A percentile compares a stretch with the other conserved stretches of the same genome.
These are phyloP conservation scores for Oryza meridionalis DNA, from an alignment of 176 grass and related monocot species.

Conservation along the genomic window DNA sequence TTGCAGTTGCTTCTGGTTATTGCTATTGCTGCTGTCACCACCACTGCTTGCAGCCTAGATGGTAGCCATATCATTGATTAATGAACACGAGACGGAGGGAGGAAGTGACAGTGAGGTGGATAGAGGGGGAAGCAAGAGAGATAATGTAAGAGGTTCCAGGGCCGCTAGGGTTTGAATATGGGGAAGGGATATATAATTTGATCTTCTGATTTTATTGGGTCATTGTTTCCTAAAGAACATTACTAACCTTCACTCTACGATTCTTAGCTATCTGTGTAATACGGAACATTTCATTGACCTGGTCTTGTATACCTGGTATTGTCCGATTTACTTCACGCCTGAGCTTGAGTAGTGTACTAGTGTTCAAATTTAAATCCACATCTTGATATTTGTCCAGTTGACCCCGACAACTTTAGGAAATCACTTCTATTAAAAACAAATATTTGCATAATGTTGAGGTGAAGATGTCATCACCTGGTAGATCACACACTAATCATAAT, in stretches of 20 bases:
- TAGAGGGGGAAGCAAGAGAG: not conserved
- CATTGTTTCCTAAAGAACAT: not conserved
- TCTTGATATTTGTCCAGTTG: conserved; percentile 5
- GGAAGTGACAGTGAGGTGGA: not conserved
- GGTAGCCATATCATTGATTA: not conserved
- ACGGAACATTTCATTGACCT: not conserved
- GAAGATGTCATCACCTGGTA: not conserved
- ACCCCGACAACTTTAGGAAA: not conserved
- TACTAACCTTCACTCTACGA: not conserved
- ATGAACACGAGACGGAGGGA: not conserved
- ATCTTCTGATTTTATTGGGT: not conserved
- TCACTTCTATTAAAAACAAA: not conserved
- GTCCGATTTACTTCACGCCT: not conserved
- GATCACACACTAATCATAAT: not conserved
- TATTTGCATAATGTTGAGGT: not conserved
- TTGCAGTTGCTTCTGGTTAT: not conserved
- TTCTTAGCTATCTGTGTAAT: not conserved
- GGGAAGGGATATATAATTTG: not conserved
- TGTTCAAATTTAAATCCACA: conserved; percentile 19
- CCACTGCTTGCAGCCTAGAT: not conserved
- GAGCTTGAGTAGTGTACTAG: not conserved
- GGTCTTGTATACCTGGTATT: not conserved
- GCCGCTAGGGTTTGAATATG: not conserved
- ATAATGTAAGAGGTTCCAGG: no score
- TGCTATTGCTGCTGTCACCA: not conserved